Conservation (phyloP, 2,329 filamentous ascomycete genomes). For the Raffaelea deltoideospora region DNA sequence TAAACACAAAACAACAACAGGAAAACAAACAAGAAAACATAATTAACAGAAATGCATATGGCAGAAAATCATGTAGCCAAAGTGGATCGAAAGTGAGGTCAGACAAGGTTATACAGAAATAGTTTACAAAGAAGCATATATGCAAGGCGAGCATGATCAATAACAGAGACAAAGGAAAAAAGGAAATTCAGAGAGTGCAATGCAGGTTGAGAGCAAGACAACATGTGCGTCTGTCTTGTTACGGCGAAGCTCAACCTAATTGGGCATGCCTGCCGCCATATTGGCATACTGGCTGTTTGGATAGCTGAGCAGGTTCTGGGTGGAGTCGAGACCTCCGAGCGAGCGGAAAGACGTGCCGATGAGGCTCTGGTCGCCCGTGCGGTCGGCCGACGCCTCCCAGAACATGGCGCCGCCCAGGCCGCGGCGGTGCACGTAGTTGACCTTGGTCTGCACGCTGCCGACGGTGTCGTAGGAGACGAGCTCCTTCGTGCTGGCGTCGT, state of each 20-base stretch:
- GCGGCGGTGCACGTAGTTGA: constrained; percentile 43
- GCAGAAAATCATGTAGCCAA: no score
- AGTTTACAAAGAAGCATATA: no score
- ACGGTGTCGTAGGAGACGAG: constrained; percentile 62
- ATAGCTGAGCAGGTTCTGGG: constrained; percentile 34
- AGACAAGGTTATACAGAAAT: no score
- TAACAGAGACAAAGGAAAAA: not conserved
- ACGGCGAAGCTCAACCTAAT: not conserved
- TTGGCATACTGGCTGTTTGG: constrained; percentile 41
- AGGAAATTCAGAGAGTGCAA: not conserved
- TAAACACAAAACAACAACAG: no score
- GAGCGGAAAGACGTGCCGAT: constrained; percentile 30
- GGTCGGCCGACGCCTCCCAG: constrained; percentile 67
- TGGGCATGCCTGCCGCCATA: constrained; percentile 21
- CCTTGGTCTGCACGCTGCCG: constrained; percentile 44
- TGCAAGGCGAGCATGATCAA: no score
- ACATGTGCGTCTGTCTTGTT: no score
- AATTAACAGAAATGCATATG: no score
- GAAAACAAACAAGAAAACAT: no score
- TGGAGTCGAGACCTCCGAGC: constrained; percentile 29
- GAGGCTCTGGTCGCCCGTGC: constrained; percentile 41
- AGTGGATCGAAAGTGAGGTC: no score
- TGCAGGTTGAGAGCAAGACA: no score
- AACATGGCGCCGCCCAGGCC: constrained; percentile 68
- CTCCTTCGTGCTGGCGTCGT: constrained; percentile 41